Conservation (phyloP, 2,329 filamentous ascomycete genomes). For the Ophiostoma montium region DNA sequence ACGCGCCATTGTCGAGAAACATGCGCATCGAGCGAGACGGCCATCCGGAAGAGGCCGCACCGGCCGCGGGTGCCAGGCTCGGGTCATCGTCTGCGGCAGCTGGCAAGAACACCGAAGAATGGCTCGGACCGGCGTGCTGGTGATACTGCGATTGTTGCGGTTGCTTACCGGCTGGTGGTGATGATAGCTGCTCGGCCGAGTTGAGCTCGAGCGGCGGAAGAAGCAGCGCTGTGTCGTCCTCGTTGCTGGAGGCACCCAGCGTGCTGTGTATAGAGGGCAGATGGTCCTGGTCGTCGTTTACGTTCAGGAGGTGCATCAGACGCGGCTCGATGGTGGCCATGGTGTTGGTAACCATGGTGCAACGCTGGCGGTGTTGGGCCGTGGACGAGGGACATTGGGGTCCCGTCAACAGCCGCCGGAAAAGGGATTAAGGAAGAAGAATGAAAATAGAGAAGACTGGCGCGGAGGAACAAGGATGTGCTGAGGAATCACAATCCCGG, state of each 20-base stretch:
- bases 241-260: slow-evolving; percentile 22
- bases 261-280: slow-evolving; percentile 23
- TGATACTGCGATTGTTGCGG: not conserved
- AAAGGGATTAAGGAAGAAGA: not conserved
- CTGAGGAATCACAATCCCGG: too few relatives aligned
- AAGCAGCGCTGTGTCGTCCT: slow-evolving; percentile 19
- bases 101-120: not conserved
- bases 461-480: not conserved
- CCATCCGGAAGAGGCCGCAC: not conserved
- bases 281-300: slow-evolving; percentile 25
- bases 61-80: not conserved
- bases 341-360: slow-evolving; percentile 45
- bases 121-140: not conserved
- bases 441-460: too few relatives aligned
- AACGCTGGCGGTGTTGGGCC: slow-evolving; percentile 18
- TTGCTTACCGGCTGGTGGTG: slow-evolving; percentile 8
- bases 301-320: slow-evolving; percentile 50
- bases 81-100: slow-evolving; percentile 3
- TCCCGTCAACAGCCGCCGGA: not conserved
- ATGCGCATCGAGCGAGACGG: slow-evolving; percentile 6
- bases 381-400: slow-evolving; percentile 22
- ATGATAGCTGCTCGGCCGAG: slow-evolving; percentile 22
- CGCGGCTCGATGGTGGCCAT: slow-evolving; percentile 56
- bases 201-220: slow-evolving; percentile 40
- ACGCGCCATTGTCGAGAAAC: slow-evolving; percentile 2